These are phyloP conservation scores for Powellomyces hirtus DNA, from an alignment of 192 early-diverging fungal genomes.

Conservation along the genomic window DNA sequence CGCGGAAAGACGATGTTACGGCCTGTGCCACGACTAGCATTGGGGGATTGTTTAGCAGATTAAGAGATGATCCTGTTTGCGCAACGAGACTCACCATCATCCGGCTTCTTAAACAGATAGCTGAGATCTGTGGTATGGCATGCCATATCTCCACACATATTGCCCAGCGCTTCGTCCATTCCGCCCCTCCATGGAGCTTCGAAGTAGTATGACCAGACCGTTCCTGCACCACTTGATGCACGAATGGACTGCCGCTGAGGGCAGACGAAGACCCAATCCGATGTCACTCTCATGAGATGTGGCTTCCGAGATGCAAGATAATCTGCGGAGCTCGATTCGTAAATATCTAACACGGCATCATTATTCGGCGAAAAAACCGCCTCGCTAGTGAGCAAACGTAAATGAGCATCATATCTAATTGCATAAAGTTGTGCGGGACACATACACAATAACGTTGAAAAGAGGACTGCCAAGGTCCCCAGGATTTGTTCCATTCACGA, in stretches of 20 bases:
- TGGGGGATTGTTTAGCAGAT: no score
- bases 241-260: constrained; percentile 2
- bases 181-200: constrained; percentile 36
- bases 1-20: constrained; percentile 6
- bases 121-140: constrained; percentile 36
- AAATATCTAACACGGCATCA: neutral
- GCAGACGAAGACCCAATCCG: constrained; percentile 26
- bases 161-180: constrained; percentile 23
- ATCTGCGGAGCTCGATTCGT: neutral
- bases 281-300: constrained; percentile 9
- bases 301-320: constrained; percentile 20
- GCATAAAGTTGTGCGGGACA: neutral
- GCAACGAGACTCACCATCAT: constrained; percentile 3
- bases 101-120: constrained; percentile 26
- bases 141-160: constrained; percentile 18
- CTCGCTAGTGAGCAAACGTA: constrained; percentile 2
- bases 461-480: constrained; percentile 2
- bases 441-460: constrained; percentile 29
- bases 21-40: neutral
- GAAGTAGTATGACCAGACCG: constrained; percentile 22
- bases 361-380: constrained; percentile 10
- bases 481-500: constrained; percentile 16
- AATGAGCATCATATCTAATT: neutral
- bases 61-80: neutral
- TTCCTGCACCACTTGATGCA: neutral